Conservation (phyloP, 1,284 basidiomycete species). For the Sporisorium iseilematis-ciliati region DNA sequence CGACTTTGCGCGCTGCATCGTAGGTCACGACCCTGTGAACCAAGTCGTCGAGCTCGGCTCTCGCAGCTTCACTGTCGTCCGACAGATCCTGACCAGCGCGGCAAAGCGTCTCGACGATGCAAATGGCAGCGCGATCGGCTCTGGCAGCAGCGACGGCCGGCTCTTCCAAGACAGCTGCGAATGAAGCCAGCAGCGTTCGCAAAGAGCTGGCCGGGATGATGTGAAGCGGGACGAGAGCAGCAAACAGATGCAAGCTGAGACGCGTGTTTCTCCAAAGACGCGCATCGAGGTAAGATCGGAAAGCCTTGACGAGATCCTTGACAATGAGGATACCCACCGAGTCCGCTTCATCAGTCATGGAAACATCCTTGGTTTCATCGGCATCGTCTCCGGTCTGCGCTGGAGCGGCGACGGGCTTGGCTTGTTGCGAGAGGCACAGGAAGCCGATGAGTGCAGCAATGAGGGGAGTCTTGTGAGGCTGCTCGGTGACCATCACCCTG, state of each 20-base stretch:
- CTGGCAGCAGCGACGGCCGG: slow-evolving; percentile 88
- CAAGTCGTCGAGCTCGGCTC: slow-evolving; percentile 58
- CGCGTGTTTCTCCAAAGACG: slow-evolving; percentile 67
- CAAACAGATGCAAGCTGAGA: slow-evolving; percentile 62
- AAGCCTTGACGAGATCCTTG: slow-evolving; percentile 63
- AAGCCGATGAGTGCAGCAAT: slow-evolving; percentile 65
- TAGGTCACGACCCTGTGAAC: slow-evolving; percentile 59
- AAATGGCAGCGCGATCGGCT: slow-evolving; percentile 84
- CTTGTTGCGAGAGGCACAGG: slow-evolving; percentile 52
- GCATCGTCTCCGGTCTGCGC: slow-evolving; percentile 6
- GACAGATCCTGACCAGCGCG: slow-evolving; percentile 62
- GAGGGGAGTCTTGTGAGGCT: slow-evolving; percentile 59
- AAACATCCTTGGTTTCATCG: slow-evolving; percentile 4
- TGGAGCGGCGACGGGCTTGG: slow-evolving; percentile 14
- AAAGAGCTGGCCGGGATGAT: slow-evolving; percentile 82
- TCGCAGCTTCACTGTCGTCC: slow-evolving; percentile 17
- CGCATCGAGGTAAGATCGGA: slow-evolving; percentile 62
- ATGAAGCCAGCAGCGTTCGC: slow-evolving; percentile 81
- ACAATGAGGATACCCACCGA: slow-evolving; percentile 59
- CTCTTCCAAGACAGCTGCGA: slow-evolving; percentile 86
- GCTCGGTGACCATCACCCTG: slow-evolving; percentile 62
- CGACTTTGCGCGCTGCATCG: slow-evolving; percentile 50
- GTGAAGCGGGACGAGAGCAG: slow-evolving; percentile 73
- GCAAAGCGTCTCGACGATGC: slow-evolving; percentile 83
- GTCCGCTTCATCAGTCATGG: slow-evolving; percentile 6